Percentiles rank a stretch among this genome's conserved stretches.
These are phyloP conservation scores for Periconia sp. DNA, from an alignment of 2,329 filamentous ascomycete species.

Conservation along the genomic window DNA sequence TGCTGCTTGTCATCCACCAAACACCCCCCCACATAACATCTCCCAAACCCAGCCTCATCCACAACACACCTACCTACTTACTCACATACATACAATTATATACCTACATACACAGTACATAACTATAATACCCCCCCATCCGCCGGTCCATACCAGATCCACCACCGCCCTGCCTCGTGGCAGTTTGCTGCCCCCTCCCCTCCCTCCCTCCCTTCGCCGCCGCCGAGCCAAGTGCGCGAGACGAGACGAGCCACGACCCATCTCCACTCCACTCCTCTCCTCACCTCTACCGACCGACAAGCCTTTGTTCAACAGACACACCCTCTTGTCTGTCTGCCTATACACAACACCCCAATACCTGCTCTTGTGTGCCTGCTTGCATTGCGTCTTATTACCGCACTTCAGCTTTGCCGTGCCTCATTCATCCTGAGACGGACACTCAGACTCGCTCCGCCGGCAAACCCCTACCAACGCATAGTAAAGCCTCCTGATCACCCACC, in stretches of 20 bases:
- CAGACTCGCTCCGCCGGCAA: slow-evolving; percentile 15
- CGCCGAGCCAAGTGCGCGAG: no score
- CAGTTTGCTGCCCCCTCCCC: neutral
- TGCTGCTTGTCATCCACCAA: no score
- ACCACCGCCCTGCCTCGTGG: neutral
- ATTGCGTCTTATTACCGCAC: slow-evolving; percentile 6
- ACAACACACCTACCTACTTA: no score
- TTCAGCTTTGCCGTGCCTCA: neutral
- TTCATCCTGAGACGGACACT: neutral
- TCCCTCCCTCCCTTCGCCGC: neutral
- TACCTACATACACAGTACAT: neutral
- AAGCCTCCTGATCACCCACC: slow-evolving; percentile 30
- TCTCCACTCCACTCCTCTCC: neutral
- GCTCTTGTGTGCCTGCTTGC: neutral
- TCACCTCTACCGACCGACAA: no score
- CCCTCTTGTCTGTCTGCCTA: neutral
- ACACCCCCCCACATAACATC: neutral
- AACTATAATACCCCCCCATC: neutral
- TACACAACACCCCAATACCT: no score
- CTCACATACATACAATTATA: neutral
- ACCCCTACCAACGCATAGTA: slow-evolving; percentile 34
- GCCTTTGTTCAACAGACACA: no score
- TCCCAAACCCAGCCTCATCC: neutral
- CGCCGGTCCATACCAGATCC: neutral
- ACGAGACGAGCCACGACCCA: no score